phyloP scores from a whole-genome alignment of 2,329 filamentous ascomycete species.

The Fusarium nematophilum region DNA sequence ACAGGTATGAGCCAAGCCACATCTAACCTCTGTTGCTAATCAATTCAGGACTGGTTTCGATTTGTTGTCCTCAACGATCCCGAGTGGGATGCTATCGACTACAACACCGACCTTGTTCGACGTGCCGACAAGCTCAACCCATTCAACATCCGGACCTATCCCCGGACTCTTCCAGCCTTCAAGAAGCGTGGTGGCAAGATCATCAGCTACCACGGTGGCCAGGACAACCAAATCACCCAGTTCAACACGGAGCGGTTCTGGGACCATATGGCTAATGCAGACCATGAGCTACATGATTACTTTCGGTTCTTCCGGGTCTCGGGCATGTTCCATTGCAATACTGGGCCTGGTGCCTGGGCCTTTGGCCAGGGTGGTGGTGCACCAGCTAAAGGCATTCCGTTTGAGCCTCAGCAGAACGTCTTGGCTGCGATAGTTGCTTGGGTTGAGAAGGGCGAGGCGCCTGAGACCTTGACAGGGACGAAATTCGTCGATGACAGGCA shows the following conservation, averaged over 20 bases:
- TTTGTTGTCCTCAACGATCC: conserved; percentile 18
- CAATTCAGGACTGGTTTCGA: conserved; percentile 18
- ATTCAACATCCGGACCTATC: conserved; percentile 21
- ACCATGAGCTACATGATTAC: conserved; percentile 55
- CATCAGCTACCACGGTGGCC: conserved; percentile 22
- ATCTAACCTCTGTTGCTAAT: no score
- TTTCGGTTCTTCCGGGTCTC: conserved; percentile 66
- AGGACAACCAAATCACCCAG: conserved; percentile 29
- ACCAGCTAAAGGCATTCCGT: conserved; percentile 23
- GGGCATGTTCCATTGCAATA: conserved; percentile 61
- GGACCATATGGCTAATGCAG: conserved; percentile 39
- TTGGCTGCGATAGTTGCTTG: conserved; percentile 60
- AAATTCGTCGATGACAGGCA: conserved; percentile 37
- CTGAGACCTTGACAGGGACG: conserved; percentile 53
- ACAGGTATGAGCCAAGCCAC: not conserved
- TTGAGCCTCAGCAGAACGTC: conserved; percentile 55
- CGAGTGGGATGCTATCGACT: conserved; percentile 17
- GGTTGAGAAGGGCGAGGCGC: conserved; percentile 57
- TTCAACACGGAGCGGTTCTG: conserved; percentile 41
- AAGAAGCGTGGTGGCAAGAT: conserved; percentile 26
- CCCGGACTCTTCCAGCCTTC: conserved; percentile 1
- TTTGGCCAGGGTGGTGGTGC: conserved; percentile 42
- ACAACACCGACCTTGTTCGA: not conserved
- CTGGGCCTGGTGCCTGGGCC: conserved; percentile 57
- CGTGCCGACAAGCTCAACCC: conserved; percentile 17